These are phyloP conservation scores for Theileria orientalis DNA, from an alignment of 169 alveolate genomes.

Conservation along the genomic window DNA sequence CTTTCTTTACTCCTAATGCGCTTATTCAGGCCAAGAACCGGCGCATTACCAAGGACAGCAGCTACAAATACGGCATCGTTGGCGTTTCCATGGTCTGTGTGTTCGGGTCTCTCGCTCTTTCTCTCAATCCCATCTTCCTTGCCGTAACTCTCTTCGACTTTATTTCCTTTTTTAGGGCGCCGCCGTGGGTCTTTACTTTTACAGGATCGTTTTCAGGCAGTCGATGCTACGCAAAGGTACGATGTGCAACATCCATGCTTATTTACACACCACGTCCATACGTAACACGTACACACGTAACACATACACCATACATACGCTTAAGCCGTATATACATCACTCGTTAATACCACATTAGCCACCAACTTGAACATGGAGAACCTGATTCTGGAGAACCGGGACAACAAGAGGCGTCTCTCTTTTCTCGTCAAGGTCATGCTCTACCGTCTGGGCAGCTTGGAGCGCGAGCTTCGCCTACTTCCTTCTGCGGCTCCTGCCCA, in stretches of 20 bases:
- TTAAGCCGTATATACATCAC: too few relatives aligned
- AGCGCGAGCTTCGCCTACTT: background rate
- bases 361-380: slow-evolving; percentile 19
- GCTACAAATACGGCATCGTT: slow-evolving; percentile 47
- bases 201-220: slow-evolving; percentile 45
- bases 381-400: slow-evolving; percentile 1
- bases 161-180: slow-evolving; percentile 24
- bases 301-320: too few relatives aligned
- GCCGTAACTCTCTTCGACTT: background rate
- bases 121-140: slow-evolving; percentile 55
- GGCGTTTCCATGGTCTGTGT: slow-evolving; percentile 56
- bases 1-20: background rate
- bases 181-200: slow-evolving; percentile 45
- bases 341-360: too few relatives aligned
- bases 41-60: slow-evolving; percentile 23
- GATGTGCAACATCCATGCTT: background rate
- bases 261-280: background rate
- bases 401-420: slow-evolving; percentile 2
- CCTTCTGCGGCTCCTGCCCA: background rate
- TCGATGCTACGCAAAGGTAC: slow-evolving; percentile 25
- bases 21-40: slow-evolving; percentile 34
- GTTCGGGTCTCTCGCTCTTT: slow-evolving; percentile 56
- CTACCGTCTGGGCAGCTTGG: background rate
- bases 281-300: too few relatives aligned
- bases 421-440: slow-evolving; percentile 11